Conservation (phyloP, 83 land plant species). For the Isoetes engelmannii region DNA sequence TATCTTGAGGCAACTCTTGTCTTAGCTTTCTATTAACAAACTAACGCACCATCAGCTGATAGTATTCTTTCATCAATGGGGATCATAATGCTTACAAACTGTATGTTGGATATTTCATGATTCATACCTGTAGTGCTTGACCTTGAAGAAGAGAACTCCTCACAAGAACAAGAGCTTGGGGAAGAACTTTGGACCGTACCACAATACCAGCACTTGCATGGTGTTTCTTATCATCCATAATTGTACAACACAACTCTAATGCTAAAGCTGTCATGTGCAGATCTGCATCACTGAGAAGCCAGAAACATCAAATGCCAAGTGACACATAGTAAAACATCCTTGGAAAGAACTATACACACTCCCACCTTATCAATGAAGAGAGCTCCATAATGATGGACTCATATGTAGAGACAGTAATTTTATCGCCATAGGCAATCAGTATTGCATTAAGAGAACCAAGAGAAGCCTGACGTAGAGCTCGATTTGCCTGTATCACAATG, state of each 20-base stretch:
- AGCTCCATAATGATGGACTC: conserved; percentile 78
- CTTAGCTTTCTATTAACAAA: too few species aligned
- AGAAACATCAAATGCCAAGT: not conserved
- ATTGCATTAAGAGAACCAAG: conserved; percentile 77
- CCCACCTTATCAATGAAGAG: conserved; percentile 81
- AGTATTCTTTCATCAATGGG: too few species aligned
- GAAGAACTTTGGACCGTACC: conserved; percentile 70
- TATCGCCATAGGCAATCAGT: conserved; percentile 75
- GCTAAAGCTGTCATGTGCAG: conserved; percentile 89
- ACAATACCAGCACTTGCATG: conserved; percentile 54
- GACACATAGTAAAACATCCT: not conserved
- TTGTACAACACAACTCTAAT: conserved; percentile 84
- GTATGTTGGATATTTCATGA: not conserved
- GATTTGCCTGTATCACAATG: conserved; percentile 54
- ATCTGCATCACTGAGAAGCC: conserved; percentile 72
- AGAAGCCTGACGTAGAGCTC: conserved; percentile 84
- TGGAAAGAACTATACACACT: not conserved
- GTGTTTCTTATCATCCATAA: conserved; percentile 73
- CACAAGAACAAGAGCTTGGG: conserved; percentile 76
- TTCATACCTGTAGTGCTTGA: conserved; percentile 74
- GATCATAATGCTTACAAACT: not conserved
- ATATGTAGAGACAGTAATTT: conserved; percentile 62
- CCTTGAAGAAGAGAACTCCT: conserved; percentile 88
- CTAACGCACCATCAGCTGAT: too few species aligned
- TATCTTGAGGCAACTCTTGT: too few species aligned